Conservation (phyloP, 768 basidiomycete species). For the Lyophyllum decastes region DNA sequence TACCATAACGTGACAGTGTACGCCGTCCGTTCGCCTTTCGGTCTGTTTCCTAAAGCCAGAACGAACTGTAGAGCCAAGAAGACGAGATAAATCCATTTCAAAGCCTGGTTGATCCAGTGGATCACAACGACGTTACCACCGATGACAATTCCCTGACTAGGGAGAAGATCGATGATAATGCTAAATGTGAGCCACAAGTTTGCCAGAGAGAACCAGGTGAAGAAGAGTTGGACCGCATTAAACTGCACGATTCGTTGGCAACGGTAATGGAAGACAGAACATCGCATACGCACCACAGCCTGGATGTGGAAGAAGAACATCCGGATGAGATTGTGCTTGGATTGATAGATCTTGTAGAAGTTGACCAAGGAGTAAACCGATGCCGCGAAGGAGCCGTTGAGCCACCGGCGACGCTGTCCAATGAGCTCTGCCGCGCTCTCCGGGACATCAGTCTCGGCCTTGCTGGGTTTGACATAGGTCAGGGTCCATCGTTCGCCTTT, state of each 20-base stretch:
- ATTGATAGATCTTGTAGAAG: conserved; percentile 87
- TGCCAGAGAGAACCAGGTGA: conserved; percentile 92
- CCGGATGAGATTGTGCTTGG: conserved; percentile 82
- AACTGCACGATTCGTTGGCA: conserved; percentile 48
- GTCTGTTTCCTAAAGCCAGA: conserved; percentile 72
- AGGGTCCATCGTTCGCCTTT: conserved; percentile 85
- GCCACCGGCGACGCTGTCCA: conserved; percentile 93
- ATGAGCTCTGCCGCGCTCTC: conserved; percentile 90
- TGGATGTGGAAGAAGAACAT: conserved; percentile 98
- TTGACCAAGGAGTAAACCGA: conserved; percentile 89
- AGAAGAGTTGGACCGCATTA: conserved; percentile 80
- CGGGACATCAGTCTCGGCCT: conserved; percentile 95
- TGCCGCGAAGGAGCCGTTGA: conserved; percentile 95
- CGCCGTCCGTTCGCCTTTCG: conserved; percentile 81
- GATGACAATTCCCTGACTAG: conserved; percentile 51
- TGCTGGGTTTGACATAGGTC: conserved; percentile 89
- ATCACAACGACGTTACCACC: conserved; percentile 77
- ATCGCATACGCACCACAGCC: conserved; percentile 62
- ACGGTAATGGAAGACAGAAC: not conserved
- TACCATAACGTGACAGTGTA: conserved; percentile 81
- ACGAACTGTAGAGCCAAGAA: conserved; percentile 71
- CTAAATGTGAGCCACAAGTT: conserved; percentile 95
- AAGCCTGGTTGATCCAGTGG: conserved; percentile 80
- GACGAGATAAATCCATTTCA: conserved; percentile 89
- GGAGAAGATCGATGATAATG: conserved; percentile 90